Conservation (phyloP, 495 filamentous ascomycete genomes). For the Amphirosellinia nigrospora region DNA sequence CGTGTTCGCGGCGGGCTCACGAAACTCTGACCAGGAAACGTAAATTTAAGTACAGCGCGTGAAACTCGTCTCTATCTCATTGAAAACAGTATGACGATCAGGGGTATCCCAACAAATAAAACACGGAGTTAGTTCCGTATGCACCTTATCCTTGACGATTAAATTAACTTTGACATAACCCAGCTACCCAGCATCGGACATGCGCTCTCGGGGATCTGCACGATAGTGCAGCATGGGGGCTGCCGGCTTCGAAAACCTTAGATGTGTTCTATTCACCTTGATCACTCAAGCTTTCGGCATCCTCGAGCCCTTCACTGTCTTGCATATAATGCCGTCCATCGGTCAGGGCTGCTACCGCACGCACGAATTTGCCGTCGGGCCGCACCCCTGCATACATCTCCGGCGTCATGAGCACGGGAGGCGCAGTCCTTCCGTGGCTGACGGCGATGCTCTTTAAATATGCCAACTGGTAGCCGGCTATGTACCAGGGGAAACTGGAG, state of each 20-base stretch:
- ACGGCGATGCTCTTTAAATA: constrained; percentile 62
- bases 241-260: not conserved
- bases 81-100: not conserved
- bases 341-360: constrained; percentile 26
- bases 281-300: constrained; percentile 16
- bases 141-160: not conserved
- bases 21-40: not conserved
- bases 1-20: not conserved
- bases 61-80: not conserved
- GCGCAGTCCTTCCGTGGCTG: constrained; percentile 25
- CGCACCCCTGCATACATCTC: constrained; percentile 54
- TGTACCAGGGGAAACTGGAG: constrained; percentile 62
- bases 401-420: constrained; percentile 41
- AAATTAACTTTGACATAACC: not conserved
- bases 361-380: constrained; percentile 46
- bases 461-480: constrained; percentile 68
- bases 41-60: not conserved
- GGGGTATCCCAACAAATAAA: not conserved
- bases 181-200: not conserved
- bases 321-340: constrained; percentile 27
- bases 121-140: not conserved
- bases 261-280: constrained; percentile 13
- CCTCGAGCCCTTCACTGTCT: constrained; percentile 26
- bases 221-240: not conserved
- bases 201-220: not conserved